These are phyloP conservation scores for Marvania coccoides DNA, from an alignment of 139 green algal genomes.

Conservation along the genomic window DNA sequence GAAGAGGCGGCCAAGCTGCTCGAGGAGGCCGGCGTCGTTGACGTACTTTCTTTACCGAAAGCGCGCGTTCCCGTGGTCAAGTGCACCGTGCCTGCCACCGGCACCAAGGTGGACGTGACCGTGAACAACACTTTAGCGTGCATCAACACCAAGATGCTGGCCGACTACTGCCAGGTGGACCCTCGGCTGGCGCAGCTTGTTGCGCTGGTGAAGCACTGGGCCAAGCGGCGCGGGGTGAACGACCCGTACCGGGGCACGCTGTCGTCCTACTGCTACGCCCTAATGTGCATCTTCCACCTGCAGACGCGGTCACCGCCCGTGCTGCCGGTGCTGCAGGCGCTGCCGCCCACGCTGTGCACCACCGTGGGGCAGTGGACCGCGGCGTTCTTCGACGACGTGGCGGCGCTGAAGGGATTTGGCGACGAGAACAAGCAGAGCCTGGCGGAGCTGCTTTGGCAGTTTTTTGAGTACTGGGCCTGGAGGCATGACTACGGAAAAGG, in stretches of 20 bases:
- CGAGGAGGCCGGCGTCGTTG: conserved; percentile 39
- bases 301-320: conserved; percentile 62
- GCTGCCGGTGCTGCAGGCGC: conserved; percentile 73
- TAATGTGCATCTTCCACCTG: conserved; percentile 89
- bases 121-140: conserved; percentile 86
- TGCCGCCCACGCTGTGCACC: conserved; percentile 33
- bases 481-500: conserved; percentile 75
- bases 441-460: conserved; percentile 68
- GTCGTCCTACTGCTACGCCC: conserved; percentile 83
- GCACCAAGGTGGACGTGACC: conserved; percentile 63
- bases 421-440: conserved; percentile 68
- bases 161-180: conserved; percentile 71
- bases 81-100: conserved; percentile 44
- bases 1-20: conserved; percentile 48
- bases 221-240: conserved; percentile 74
- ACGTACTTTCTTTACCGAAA: conserved; percentile 53
- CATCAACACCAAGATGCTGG: conserved; percentile 78
- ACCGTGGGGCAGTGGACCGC: conserved; percentile 50
- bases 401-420: conserved; percentile 56
- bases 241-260: conserved; percentile 86
- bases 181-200: conserved; percentile 64
- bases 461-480: conserved; percentile 92
- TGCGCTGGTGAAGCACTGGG: conserved; percentile 87
- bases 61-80: conserved; percentile 85
- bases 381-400: conserved; percentile 58